These are phyloP conservation scores for Gastrolobium villosum DNA, from an alignment of 306 rosid genomes.

Conservation along the genomic window DNA sequence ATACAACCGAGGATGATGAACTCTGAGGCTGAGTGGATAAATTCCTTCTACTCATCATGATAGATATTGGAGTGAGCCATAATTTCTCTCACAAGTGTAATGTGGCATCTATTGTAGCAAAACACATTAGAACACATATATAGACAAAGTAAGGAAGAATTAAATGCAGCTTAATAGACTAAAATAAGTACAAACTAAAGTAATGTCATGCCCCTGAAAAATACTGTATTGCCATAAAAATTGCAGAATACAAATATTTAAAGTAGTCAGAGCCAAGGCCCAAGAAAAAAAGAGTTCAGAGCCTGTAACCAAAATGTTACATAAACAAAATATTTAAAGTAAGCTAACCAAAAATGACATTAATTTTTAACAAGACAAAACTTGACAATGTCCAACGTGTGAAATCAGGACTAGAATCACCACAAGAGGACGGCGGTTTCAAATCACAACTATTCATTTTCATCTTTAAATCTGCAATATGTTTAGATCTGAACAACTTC, in stretches of 20 bases:
- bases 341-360: conserved; percentile 6
- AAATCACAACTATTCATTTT: neutral
- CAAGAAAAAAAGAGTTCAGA: conserved; percentile 15
- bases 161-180: conserved; percentile 4
- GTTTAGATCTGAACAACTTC: conserved; percentile 36
- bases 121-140: conserved; percentile 2
- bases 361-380: conserved; percentile 7
- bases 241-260: conserved; percentile 13
- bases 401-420: conserved; percentile 4
- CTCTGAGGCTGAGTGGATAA: too few relatives aligned
- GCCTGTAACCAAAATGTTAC: neutral
- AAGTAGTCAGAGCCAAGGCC: neutral
- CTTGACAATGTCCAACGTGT: neutral
- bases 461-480: conserved; percentile 13
- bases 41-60: too few relatives aligned
- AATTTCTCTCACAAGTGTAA: too few relatives aligned
- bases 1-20: too few relatives aligned
- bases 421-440: conserved; percentile 21
- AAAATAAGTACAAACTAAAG: conserved; percentile 10
- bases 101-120: conserved; percentile 2
- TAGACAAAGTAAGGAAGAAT: neutral
- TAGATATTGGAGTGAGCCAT: too few relatives aligned
- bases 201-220: neutral
- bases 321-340: conserved; percentile 27
- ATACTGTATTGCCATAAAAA: neutral